Percentiles rank a stretch among this genome's conserved stretches.
phyloP scores from a whole-genome alignment of 257 asterid genomes.

The Scutellaria galericulata region DNA sequence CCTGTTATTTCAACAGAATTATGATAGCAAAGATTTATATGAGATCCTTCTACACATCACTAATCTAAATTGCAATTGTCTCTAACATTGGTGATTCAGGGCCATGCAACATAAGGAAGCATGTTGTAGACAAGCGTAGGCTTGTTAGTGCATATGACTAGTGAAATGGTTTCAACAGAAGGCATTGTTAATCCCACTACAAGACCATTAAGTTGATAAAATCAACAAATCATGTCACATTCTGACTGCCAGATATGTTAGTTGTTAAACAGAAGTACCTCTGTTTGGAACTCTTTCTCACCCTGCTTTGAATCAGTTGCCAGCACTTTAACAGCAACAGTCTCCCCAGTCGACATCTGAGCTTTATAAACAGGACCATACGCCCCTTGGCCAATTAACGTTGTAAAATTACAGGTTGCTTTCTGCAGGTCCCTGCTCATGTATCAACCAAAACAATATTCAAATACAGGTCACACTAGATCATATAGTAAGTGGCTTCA shows the following conservation, averaged over 20 bases:
- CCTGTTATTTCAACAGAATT: conserved; percentile 8
- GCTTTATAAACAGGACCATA: conserved; percentile 94
- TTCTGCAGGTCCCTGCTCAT: conserved; percentile 86
- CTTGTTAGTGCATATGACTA: conserved; percentile 11
- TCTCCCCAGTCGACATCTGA: conserved; percentile 78
- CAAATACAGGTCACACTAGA: neutral
- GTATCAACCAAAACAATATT: conserved; percentile 33
- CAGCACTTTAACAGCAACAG: conserved; percentile 92
- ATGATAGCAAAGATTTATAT: neutral
- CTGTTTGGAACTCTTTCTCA: conserved; percentile 90
- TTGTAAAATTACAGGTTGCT: conserved; percentile 85
- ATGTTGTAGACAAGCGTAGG: neutral
- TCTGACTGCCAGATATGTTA: conserved; percentile 10
- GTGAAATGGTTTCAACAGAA: conserved; percentile 6
- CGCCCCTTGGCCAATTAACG: conserved; percentile 94
- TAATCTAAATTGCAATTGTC: conserved; percentile 11
- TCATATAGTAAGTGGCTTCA: conserved; percentile 22
- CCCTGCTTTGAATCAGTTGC: conserved; percentile 96
- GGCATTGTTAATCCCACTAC: neutral
- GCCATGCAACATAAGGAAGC: conserved; percentile 20
- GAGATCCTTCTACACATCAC: neutral
- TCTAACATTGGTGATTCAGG: neutral
- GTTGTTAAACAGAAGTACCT: conserved; percentile 55
- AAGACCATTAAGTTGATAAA: conserved; percentile 16
- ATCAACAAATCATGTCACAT: neutral